These are phyloP conservation scores for Aspergillus sp. DNA, from an alignment of 2,329 filamentous ascomycete species.

Conservation along the genomic window DNA sequence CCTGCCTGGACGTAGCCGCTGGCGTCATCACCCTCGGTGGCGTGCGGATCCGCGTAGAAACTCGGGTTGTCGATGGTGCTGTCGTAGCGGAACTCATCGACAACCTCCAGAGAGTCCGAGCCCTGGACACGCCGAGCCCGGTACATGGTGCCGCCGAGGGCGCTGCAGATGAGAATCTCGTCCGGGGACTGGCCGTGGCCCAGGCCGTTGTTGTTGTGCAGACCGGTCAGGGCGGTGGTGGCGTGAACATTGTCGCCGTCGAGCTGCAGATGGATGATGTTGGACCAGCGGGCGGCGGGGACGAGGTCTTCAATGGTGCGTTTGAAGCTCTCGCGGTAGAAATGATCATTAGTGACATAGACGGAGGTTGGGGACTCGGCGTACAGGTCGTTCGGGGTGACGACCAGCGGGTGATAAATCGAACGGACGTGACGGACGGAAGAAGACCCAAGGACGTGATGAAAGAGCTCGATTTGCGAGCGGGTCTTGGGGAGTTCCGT, in stretches of 20 bases:
- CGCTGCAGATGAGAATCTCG: conserved; percentile 39
- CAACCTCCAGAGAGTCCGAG: conserved; percentile 39
- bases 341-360: conserved; percentile 62
- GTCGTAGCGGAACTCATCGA: conserved; percentile 46
- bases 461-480: conserved; percentile 60
- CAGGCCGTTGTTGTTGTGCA: conserved; percentile 59
- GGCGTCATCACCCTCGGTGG: conserved; percentile 42
- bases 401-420: conserved; percentile 52
- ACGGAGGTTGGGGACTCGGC: conserved; percentile 49
- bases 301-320: conserved; percentile 50
- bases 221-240: conserved; percentile 35
- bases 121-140: conserved; percentile 27
- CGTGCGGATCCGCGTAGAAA: conserved; percentile 57
- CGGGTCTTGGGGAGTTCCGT: conserved; percentile 40
- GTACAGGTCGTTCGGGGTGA: conserved; percentile 60
- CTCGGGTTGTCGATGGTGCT: conserved; percentile 57
- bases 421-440: conserved; percentile 51
- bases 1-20: conserved; percentile 57
- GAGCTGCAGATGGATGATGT: conserved; percentile 48
- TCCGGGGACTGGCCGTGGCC: conserved; percentile 45
- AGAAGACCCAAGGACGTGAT: conserved; percentile 48
- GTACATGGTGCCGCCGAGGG: conserved; percentile 49
- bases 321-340: conserved; percentile 49
- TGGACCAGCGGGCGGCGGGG: conserved; percentile 48
- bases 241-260: conserved; percentile 34